Evolutionary conservation across 2,329 filamentous ascomycete species (phyloP), one percentile per base, ranked within the genome.

Genomic region (Alternaria viburni): DNA sequence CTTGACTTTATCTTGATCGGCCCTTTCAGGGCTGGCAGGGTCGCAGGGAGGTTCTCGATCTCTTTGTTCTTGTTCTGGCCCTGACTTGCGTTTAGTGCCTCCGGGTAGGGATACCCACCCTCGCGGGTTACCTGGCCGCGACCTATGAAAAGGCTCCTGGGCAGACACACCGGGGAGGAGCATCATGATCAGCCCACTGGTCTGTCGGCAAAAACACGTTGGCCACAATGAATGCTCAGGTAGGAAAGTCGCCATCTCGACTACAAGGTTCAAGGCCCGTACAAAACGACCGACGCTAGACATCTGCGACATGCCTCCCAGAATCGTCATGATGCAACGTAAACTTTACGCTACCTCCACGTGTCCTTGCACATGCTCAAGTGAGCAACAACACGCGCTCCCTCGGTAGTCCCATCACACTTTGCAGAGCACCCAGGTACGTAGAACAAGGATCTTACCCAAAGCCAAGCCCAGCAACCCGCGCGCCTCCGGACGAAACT

Each of bases 101-200:
- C 19, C 28, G 12, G 54, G 46, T 46, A 41, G 15, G 26, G 30
- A 10, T 43, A 44, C 19, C 60, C 43, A 46, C 30, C n/a, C 13
- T 30, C 17, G 3, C 32, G 45, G 59, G 23, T n/a, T 9, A 8
- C 17, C 12, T 19, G 21, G 30, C 52, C 52, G 52, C 52, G 5
- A 54, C 52, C 52, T 43, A 57, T 19, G 11, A 57, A 41, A n/a
- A 19, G 26, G 21, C 19, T 11, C 9, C 32, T 17, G 45, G 46
- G 46, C 59, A 45, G 51, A 57, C 21, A 26, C 43, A 41, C 2
- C 32, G 36, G 17, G 47, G 57, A 59, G 57, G 44, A 46, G 44
- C 36, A 57, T 17, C 19, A 61, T 21, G n/a, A 26, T 50, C 59
- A 51, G 52, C 52, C 45, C 58, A 56, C 54, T 28, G 25, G 12